Conservation (phyloP, 1,284 basidiomycete species). For the Xerocomus nothofagi region DNA sequence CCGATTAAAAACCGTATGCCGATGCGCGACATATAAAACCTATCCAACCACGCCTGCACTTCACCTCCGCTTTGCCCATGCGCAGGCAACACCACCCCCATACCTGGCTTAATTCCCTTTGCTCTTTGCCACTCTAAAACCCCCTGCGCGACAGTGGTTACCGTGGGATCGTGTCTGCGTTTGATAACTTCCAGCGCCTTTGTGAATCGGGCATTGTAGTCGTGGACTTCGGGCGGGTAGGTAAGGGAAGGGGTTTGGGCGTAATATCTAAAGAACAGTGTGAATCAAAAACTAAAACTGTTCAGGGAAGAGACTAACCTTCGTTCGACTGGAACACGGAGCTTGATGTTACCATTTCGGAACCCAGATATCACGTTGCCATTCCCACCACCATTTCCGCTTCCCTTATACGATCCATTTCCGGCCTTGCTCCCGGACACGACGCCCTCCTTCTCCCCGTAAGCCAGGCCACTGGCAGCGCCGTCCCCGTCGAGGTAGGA, state of each 20-base stretch:
- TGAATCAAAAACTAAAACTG: slow-evolving; percentile 10
- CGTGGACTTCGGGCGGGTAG: slow-evolving; percentile 92
- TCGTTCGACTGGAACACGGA: slow-evolving; percentile 75
- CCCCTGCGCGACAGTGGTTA: slow-evolving; percentile 93
- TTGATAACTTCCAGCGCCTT: slow-evolving; percentile 88
- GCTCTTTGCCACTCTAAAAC: slow-evolving; percentile 73
- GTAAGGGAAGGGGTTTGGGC: slow-evolving; percentile 65
- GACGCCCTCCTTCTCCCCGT: slow-evolving; percentile 19
- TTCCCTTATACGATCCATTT: slow-evolving; percentile 21
- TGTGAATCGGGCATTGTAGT: slow-evolving; percentile 93
- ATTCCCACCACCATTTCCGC: slow-evolving; percentile 31
- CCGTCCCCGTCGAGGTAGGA: slow-evolving; percentile 31
- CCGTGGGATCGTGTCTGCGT: slow-evolving; percentile 92
- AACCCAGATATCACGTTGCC: slow-evolving; percentile 33
- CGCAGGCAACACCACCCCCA: slow-evolving; percentile 35
- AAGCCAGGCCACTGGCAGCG: slow-evolving; percentile 12
- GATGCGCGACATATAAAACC: slow-evolving; percentile 97
- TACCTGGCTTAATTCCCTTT: slow-evolving; percentile 25
- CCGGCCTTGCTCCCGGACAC: slow-evolving; percentile 13
- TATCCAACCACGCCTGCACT: slow-evolving; percentile 93
- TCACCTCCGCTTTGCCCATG: slow-evolving; percentile 75
- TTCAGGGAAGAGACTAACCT: slow-evolving; percentile 41
- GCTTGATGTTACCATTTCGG: slow-evolving; percentile 47
- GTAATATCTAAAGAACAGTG: slow-evolving; percentile 66
- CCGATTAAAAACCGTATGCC: slow-evolving; percentile 95